Evolutionary conservation across 2,329 filamentous ascomycete species (phyloP).

Genomic region (Dothideomycetes sp.): DNA sequence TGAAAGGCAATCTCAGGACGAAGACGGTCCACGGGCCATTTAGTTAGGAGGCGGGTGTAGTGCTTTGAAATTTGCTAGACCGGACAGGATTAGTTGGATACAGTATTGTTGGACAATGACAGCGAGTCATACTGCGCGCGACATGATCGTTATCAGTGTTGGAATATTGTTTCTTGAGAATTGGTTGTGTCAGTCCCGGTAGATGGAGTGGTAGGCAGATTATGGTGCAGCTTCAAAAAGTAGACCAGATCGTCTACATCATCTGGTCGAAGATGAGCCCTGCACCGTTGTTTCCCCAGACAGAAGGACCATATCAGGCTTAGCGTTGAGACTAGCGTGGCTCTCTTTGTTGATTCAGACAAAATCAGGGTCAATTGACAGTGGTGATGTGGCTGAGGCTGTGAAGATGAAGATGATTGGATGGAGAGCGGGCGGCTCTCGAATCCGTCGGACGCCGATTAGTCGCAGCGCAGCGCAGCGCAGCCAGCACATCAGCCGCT

Average conservation of each 20-base stretch:
- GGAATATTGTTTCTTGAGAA: not conserved
- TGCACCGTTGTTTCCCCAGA: constrained; percentile 1
- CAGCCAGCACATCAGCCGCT: too few species aligned
- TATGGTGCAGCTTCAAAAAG: not conserved
- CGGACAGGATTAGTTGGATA: constrained; percentile 1
- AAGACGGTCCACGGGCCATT: constrained; percentile 40
- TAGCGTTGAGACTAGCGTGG: not conserved
- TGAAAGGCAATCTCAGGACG: constrained; percentile 38
- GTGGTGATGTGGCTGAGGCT: too few species aligned
- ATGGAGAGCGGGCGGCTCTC: too few species aligned
- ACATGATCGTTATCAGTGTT: constrained; percentile 2
- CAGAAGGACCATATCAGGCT: not conserved
- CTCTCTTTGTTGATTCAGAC: too few species aligned
- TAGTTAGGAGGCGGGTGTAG: constrained; percentile 37
- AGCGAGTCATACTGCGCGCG: constrained; percentile 2
- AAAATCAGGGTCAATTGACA: too few species aligned
- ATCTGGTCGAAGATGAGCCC: constrained; percentile 2
- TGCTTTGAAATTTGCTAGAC: constrained; percentile 29
- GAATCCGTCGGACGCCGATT: too few species aligned
- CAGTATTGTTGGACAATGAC: not conserved
- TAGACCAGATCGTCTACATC: constrained; percentile 5
- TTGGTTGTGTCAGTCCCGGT: not conserved
- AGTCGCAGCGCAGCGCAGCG: too few species aligned
- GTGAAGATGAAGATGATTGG: too few species aligned
- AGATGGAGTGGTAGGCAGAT: not conserved